Base-by-base conservation (phyloP, 176 grass and related monocot species). In the Ampelocalamus luodianensis region DNA sequence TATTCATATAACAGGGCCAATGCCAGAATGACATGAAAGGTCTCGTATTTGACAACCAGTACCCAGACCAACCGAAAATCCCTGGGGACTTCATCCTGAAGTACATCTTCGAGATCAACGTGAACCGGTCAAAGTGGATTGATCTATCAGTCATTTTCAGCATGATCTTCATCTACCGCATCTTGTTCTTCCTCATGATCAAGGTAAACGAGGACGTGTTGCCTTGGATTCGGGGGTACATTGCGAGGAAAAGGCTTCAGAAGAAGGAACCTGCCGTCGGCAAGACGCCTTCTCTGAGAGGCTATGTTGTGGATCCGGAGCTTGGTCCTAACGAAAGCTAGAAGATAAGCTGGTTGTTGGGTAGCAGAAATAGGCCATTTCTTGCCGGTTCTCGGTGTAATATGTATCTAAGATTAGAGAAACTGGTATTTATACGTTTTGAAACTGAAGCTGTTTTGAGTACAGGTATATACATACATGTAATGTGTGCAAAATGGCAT, bases 111-210 rank as follows among this genome's bases (percentile, higher is more conserved):
- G 60, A 99, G 82, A 99, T 99, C 44, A 89, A 96, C 1, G 85
- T 94, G 51, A 51, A 94, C 37, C 90, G 97, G 18, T 94, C 92
- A 7, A 96, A 99, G 76, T 99, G 97, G 97, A 54, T 87, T 14
- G 93, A 99, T 17, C 79, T 99, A 4, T 88, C 75, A 0, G 92
- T 90, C 70, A 89, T 94, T 59, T 99, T 99, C 83, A 85, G 88
- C 88, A 99, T 99, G 97, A 94, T 99, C 82, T 81, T 99, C 89
- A 92, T 92, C 73, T 99, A 99, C 84, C 88, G 97, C 56, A 83
- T 96, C 11, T n/a, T 99, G 40, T 99, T 99, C 81, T 99, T 99
- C 68, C 17, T 90, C 64, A 96, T 96, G 97, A 99, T 99, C 75
- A 96, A 96, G 82, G 74, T 99, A 73, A 99, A 85, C 0, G 97